These are phyloP conservation scores for Globisporangium yorkense DNA, from an alignment of 352 stramenopile genomes.

Conservation along the genomic window DNA sequence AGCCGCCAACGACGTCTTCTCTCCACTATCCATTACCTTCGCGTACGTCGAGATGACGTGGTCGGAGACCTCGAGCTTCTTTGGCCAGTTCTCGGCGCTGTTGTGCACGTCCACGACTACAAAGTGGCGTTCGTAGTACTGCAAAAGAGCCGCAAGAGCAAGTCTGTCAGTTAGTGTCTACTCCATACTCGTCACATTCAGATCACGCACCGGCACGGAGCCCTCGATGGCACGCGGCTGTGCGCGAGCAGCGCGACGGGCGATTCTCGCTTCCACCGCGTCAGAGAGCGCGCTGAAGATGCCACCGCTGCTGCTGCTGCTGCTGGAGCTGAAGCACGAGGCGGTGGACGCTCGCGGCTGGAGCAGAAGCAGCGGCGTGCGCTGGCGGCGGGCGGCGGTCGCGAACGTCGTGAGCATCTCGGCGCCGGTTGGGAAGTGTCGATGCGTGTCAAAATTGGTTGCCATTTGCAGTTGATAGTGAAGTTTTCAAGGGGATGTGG, in stretches of 20 bases:
- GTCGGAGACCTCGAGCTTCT: slow-evolving; percentile 64
- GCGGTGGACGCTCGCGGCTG: background rate
- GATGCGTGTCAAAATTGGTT: background rate
- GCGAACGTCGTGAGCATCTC: background rate
- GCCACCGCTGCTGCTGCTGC: background rate
- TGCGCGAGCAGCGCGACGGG: slow-evolving; percentile 16
- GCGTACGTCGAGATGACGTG: slow-evolving; percentile 46
- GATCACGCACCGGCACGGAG: slow-evolving; percentile 19
- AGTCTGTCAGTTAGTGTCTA: background rate
- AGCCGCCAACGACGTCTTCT: background rate
- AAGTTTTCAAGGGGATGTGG: background rate
- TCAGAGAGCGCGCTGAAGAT: background rate
- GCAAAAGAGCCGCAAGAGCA: background rate
- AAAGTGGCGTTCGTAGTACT: slow-evolving; percentile 52
- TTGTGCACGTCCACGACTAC: slow-evolving; percentile 45
- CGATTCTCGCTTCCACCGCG: slow-evolving; percentile 8
- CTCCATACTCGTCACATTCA: background rate
- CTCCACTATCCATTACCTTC: slow-evolving; percentile 14
- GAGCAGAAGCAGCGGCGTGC: background rate
- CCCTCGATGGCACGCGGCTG: slow-evolving; percentile 50
- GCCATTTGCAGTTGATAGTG: background rate
- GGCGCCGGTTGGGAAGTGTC: background rate
- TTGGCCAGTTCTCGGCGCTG: slow-evolving; percentile 45
- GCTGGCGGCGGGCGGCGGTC: background rate
- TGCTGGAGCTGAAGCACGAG: background rate